Percentiles rank a stretch among this genome's conserved stretches.
phyloP scores from a whole-genome alignment of 495 filamentous ascomycete species.

The Penicillium paradoxum region DNA sequence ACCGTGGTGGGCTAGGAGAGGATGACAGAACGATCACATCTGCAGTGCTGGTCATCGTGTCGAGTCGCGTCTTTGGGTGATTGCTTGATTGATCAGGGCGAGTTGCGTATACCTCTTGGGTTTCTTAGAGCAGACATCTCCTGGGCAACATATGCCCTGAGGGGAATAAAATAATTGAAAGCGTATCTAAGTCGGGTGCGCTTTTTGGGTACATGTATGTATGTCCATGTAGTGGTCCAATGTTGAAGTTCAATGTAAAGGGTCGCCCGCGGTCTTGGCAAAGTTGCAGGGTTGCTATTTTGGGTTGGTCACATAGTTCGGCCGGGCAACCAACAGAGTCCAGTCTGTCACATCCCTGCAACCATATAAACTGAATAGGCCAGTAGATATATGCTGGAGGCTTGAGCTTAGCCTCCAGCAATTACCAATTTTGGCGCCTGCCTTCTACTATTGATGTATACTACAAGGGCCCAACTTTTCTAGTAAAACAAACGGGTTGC shows the following conservation, averaged over 20 bases:
- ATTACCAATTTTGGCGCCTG: too few species aligned
- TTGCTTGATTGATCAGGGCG: background rate
- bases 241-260: slow-evolving; percentile 4
- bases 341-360: background rate
- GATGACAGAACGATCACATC: slow-evolving; percentile 41
- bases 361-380: background rate
- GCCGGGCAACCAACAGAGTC: slow-evolving; percentile 30
- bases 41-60: slow-evolving; percentile 28
- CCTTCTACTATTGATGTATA: background rate
- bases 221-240: background rate
- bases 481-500: background rate
- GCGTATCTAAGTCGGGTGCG: background rate
- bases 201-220: background rate
- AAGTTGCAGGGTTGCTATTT: slow-evolving; percentile 33
- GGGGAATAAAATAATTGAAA: background rate
- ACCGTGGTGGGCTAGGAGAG: slow-evolving; percentile 29
- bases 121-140: background rate
- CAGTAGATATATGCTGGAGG: background rate
- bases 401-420: background rate
- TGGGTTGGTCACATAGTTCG: slow-evolving; percentile 24
- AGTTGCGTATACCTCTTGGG: background rate
- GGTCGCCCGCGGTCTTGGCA: slow-evolving; percentile 34
- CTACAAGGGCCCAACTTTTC: background rate
- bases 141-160: background rate
- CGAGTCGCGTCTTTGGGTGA: slow-evolving; percentile 5